Evolutionary conservation across 2,329 filamentous ascomycete genomes (phyloP), one percentile per base, ranked within the genome.

Genomic region (Chaetomium strumarium): DNA sequence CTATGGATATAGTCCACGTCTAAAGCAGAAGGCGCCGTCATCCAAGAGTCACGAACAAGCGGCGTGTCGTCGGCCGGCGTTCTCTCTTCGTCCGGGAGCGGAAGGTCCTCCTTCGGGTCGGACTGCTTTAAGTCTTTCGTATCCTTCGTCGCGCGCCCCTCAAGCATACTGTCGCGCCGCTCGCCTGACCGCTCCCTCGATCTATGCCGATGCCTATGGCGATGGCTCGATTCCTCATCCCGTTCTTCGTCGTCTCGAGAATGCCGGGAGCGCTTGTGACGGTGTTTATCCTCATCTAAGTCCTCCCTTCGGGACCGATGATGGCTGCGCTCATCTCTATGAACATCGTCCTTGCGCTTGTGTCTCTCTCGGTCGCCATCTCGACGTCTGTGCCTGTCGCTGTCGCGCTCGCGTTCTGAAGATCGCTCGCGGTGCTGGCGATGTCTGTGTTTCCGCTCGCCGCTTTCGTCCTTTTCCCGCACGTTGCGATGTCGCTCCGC

Each of bases 21-120:
- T 34, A 95, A 71, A 0, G 85, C 83, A 0, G 88, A 88, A 0
- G 92, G 90, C 0, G 86, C 86, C 55, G 90, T 85, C 93, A 99
- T 99, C 91, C 95, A 99, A 0, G 86, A 81, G 68, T 97, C 93
- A 58, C 95, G 82, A 60, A 84, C 78, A 31, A 84, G 63, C 1
- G 69, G 65, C 54, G 64, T 68, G 59, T 56, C 62, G 57, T 62
- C 60, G 3, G 62, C 53, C 3, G 68, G 55, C 5, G 59, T 52
- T 33, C 73, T 71, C 57, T 77, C 75, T 19, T 81, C 77, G 34
- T 80, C 72, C 1, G 75, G 77, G 4, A 76, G 59, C 2, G 77
- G 76, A 0, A 77, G 62, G 52, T 80, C 76, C 48, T 75, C 70
- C 55, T 79, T 78, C 0, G 72, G 68, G 56, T 79, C 75, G 5